These are phyloP conservation scores for Apiospora pterosperma DNA, from an alignment of 2,329 filamentous ascomycete species.

Conservation along the genomic window DNA sequence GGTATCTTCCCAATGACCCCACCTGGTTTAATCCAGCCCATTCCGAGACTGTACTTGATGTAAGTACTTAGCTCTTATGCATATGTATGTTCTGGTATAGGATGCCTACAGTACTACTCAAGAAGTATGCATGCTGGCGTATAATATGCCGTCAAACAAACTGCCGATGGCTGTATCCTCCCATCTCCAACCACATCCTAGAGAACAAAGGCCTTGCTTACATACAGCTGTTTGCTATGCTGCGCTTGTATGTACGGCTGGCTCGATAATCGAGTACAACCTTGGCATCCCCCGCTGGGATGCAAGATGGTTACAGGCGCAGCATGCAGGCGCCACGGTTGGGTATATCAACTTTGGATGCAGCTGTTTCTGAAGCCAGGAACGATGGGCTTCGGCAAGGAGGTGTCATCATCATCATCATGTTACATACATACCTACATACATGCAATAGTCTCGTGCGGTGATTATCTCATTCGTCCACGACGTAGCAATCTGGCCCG, in stretches of 20 bases:
- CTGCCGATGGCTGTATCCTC: background rate
- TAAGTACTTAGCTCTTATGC: too few relatives aligned
- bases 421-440: background rate
- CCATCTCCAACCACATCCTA: background rate
- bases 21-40: background rate
- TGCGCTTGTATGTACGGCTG: background rate
- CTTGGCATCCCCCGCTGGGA: background rate
- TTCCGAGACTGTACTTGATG: background rate
- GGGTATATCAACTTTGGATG: background rate
- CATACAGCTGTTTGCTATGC: background rate
- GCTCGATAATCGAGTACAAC: background rate
- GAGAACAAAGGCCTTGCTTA: background rate
- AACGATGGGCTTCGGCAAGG: background rate
- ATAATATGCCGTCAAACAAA: background rate
- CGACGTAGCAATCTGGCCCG: background rate
- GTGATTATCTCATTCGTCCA: background rate
- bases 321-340: background rate
- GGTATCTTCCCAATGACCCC: background rate
- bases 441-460: background rate
- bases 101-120: too few relatives aligned
- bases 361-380: background rate
- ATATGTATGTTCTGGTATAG: too few relatives aligned
- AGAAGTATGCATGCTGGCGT: too few relatives aligned
- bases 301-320: background rate
- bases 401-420: background rate